phyloP scores from a whole-genome alignment of 139 green algal species.

The Coccomyxa sp. region DNA sequence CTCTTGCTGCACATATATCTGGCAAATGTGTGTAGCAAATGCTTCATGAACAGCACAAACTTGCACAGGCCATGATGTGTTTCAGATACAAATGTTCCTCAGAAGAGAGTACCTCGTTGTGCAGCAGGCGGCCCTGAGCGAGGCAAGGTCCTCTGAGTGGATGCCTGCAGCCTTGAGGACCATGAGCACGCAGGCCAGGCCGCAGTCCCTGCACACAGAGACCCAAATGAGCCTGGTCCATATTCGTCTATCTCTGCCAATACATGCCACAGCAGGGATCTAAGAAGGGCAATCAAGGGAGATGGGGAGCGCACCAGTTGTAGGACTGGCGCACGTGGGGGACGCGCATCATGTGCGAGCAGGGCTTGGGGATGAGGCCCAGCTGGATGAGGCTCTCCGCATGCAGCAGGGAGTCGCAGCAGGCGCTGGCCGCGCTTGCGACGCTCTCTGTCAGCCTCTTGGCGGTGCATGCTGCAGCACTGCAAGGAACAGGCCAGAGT shows the following conservation, averaged over 20 bases:
- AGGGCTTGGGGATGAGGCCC: background rate
- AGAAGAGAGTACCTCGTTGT: slow-evolving; percentile 55
- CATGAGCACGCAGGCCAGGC: slow-evolving; percentile 88
- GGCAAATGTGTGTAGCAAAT: no score
- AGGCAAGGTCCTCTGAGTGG: slow-evolving; percentile 32
- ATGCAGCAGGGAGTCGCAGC: background rate
- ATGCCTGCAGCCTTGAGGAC: slow-evolving; percentile 52
- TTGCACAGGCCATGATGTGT: no score
- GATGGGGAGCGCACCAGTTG: slow-evolving; percentile 40
- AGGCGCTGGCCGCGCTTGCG: background rate
- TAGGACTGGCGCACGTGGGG: slow-evolving; percentile 59
- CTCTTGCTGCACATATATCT: no score
- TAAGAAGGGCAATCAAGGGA: no score
- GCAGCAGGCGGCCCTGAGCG: slow-evolving; percentile 51
- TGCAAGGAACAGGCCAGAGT: slow-evolving; percentile 2
- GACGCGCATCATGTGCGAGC: slow-evolving; percentile 22
- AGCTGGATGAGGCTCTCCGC: background rate
- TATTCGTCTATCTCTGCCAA: no score
- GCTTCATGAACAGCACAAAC: no score
- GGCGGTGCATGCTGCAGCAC: slow-evolving; percentile 2
- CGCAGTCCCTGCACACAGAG: slow-evolving; percentile 76
- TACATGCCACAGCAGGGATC: no score
- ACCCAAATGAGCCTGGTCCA: no score
- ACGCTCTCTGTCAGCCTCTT: background rate
- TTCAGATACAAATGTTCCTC: no score